Evolutionary conservation across 352 stramenopile genomes (phyloP).

Genomic region (Globisporangium radiosum): DNA sequence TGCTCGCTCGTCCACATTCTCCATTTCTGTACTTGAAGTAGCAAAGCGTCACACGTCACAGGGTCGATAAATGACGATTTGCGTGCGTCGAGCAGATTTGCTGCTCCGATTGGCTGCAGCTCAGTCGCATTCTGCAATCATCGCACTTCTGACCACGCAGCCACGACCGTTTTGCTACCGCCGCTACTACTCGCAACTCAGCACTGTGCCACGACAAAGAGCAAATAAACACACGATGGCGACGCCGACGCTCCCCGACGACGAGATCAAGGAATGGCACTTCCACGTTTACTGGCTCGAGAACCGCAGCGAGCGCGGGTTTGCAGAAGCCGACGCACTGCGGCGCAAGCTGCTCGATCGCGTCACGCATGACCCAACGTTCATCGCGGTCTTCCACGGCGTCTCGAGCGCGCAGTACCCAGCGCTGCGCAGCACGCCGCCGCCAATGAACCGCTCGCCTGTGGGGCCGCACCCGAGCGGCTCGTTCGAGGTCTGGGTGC

Average conservation of each 20-base stretch:
- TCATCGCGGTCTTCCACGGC: constrained; percentile 58
- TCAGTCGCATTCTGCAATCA: too few species aligned
- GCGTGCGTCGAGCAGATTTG: too few species aligned
- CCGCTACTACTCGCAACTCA: too few species aligned
- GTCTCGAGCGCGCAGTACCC: constrained; percentile 29
- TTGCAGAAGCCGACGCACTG: constrained; percentile 33
- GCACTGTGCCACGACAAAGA: too few species aligned
- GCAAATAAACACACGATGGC: too few species aligned
- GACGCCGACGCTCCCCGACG: constrained; percentile 4
- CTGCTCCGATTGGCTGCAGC: too few species aligned
- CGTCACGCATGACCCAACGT: constrained; percentile 33
- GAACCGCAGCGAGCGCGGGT: constrained; percentile 27
- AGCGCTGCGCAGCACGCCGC: constrained; percentile 18
- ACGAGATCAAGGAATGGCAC: constrained; percentile 59
- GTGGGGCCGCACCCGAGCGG: constrained; percentile 57
- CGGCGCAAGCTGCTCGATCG: constrained; percentile 38
- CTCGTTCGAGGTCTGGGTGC: constrained; percentile 68
- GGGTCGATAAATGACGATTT: too few species aligned
- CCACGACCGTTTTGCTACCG: too few species aligned
- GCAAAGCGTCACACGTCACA: too few species aligned
- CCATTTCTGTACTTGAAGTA: too few species aligned
- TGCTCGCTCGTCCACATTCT: too few species aligned
- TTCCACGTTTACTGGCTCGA: constrained; percentile 71
- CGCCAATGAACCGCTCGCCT: constrained; percentile 46
- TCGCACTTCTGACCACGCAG: too few species aligned